A percentile compares a stretch with the other conserved stretches of the same genome.
Evolutionary conservation across 2,329 filamentous ascomycete species (phyloP).

Genomic region (Blumeriella jaapii): DNA sequence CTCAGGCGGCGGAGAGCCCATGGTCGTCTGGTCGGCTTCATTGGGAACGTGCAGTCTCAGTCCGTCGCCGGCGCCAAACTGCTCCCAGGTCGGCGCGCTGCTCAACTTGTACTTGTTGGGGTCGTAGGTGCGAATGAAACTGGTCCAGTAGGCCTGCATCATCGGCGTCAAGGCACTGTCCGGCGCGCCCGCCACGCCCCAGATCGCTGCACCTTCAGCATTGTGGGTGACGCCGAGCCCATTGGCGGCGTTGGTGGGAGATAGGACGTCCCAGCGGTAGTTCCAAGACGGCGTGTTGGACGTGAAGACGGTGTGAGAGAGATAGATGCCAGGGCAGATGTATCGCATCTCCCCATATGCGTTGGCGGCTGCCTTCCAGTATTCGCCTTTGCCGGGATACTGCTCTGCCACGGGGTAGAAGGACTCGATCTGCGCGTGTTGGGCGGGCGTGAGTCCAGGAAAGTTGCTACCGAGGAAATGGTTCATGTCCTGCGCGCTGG

Average conservation of each 20-base stretch:
- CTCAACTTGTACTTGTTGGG: slow-evolving; percentile 45
- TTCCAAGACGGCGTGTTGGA: slow-evolving; percentile 40
- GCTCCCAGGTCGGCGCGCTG: slow-evolving; percentile 40
- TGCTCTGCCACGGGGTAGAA: slow-evolving; percentile 41
- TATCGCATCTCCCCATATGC: slow-evolving; percentile 56
- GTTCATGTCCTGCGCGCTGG: slow-evolving; percentile 37
- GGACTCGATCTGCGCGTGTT: slow-evolving; percentile 39
- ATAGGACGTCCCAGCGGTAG: slow-evolving; percentile 52
- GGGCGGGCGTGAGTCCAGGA: slow-evolving; percentile 37
- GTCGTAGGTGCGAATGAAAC: slow-evolving; percentile 55
- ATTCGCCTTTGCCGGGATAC: slow-evolving; percentile 37
- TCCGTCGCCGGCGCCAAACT: slow-evolving; percentile 26
- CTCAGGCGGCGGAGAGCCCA: slow-evolving; percentile 32
- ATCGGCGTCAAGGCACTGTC: slow-evolving; percentile 49
- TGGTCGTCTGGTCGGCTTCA: slow-evolving; percentile 29
- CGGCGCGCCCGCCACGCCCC: slow-evolving; percentile 47
- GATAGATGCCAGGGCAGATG: slow-evolving; percentile 48
- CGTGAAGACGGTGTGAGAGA: slow-evolving; percentile 26
- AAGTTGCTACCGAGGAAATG: slow-evolving; percentile 47
- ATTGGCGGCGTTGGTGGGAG: slow-evolving; percentile 37
- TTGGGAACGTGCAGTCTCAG: slow-evolving; percentile 31
- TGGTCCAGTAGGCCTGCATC: slow-evolving; percentile 62
- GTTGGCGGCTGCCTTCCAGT: slow-evolving; percentile 46
- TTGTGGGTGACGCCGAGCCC: slow-evolving; percentile 58
- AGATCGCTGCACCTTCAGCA: slow-evolving; percentile 55